A percentile compares a stretch with the other conserved stretches of the same genome.
Conservation (phyloP, 495 filamentous ascomycete species). For the Penicillium tannophilum region DNA sequence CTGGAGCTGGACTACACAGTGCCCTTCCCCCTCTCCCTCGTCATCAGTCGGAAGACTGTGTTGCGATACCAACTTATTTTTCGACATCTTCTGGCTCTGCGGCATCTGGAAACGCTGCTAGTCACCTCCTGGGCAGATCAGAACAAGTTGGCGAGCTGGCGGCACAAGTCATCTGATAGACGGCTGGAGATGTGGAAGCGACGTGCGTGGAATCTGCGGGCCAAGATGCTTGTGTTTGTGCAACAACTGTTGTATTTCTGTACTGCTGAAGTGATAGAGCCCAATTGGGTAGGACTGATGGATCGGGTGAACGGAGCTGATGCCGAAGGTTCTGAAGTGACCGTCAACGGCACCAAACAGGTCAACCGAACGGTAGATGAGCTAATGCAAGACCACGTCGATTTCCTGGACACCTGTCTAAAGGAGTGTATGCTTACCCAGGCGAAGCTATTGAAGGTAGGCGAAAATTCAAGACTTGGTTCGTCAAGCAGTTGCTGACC, state of each 20-base stretch:
- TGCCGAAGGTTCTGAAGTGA: conserved; percentile 52
- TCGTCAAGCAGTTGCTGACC: neutral
- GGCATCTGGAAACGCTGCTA: conserved; percentile 83
- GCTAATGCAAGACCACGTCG: conserved; percentile 98
- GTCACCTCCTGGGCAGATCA: conserved; percentile 89
- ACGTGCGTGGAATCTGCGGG: conserved; percentile 85
- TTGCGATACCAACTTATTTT: conserved; percentile 96
- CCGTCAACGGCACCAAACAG: conserved; percentile 50
- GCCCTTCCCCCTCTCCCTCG: conserved; percentile 94
- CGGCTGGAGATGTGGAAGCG: conserved; percentile 90
- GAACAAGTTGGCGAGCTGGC: conserved; percentile 80
- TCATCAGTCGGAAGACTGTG: conserved; percentile 93
- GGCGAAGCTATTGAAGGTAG: conserved; percentile 84
- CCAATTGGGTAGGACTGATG: conserved; percentile 95
- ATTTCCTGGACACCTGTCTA: conserved; percentile 94
- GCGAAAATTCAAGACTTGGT: conserved; percentile 19
- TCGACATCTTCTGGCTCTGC: conserved; percentile 84
- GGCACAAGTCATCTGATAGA: conserved; percentile 71
- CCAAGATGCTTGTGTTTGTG: conserved; percentile 94
- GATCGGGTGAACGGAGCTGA: conserved; percentile 69
- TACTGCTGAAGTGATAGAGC: conserved; percentile 95
- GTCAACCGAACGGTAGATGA: conserved; percentile 89
- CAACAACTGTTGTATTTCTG: conserved; percentile 97
- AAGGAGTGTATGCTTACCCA: conserved; percentile 99
- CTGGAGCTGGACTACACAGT: conserved; percentile 92